Conservation (phyloP, 371 early-diverging fungal genomes). For the Mucor velutinosus region DNA sequence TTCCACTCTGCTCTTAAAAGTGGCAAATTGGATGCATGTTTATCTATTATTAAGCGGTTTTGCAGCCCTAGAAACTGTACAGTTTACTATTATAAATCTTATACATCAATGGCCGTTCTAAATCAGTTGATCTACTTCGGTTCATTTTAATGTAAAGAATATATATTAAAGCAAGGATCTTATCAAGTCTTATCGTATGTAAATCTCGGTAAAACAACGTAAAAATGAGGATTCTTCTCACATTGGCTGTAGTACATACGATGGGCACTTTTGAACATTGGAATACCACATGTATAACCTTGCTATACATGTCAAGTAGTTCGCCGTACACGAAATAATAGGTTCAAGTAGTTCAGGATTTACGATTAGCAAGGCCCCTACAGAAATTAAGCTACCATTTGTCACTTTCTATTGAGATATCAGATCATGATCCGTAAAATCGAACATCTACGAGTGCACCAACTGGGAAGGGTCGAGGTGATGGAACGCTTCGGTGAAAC, state of each 20-base stretch:
- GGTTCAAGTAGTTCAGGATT: background rate
- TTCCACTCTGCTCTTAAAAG: background rate
- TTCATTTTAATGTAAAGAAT: background rate
- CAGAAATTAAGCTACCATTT: background rate
- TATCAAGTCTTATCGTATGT: background rate
- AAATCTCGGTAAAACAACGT: background rate
- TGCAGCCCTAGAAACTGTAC: background rate
- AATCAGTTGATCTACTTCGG: background rate
- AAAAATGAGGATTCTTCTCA: background rate
- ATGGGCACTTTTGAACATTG: background rate
- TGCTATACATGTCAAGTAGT: background rate
- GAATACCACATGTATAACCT: background rate
- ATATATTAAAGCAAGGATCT: background rate
- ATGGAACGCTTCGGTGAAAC: background rate
- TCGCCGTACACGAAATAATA: background rate
- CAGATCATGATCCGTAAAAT: background rate
- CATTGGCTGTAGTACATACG: background rate
- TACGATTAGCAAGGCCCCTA: background rate
- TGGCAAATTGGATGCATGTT: background rate
- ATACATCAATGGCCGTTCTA: background rate
- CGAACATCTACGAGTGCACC: background rate
- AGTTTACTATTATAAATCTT: background rate
- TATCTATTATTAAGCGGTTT: background rate
- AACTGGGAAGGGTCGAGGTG: background rate
- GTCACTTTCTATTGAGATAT: background rate